Conservation (phyloP, 2,329 filamentous ascomycete genomes). For the Trichoderma endophyticum region DNA sequence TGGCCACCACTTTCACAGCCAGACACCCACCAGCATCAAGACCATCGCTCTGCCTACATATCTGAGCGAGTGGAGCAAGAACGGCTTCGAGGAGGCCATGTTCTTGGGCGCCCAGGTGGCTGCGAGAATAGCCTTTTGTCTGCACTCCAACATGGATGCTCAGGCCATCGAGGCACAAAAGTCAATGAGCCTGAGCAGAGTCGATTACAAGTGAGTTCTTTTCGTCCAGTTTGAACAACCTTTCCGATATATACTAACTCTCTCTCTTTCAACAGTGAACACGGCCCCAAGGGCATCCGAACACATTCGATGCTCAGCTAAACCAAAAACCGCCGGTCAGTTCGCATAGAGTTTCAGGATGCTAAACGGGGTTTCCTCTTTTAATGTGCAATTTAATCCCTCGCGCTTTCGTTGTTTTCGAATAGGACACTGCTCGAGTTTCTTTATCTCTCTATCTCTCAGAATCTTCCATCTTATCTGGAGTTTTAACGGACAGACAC, state of each 20-base stretch:
- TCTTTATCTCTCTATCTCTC: not conserved
- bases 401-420: not conserved
- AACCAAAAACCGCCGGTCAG: not conserved
- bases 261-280: slow-evolving; percentile 39
- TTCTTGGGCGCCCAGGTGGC: slow-evolving; percentile 88
- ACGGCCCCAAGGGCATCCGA: slow-evolving; percentile 53
- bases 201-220: slow-evolving; percentile 59
- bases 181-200: slow-evolving; percentile 54
- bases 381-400: not conserved
- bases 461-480: slow-evolving; percentile 8
- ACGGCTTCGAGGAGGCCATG: slow-evolving; percentile 72
- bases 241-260: not conserved
- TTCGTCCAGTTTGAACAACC: not conserved
- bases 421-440: not conserved
- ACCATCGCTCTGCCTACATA: slow-evolving; percentile 75
- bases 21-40: slow-evolving; percentile 83
- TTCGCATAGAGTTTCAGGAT: not conserved
- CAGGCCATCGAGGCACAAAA: slow-evolving; percentile 51
- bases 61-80: slow-evolving; percentile 86
- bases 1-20: slow-evolving; percentile 56
- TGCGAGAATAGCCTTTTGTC: slow-evolving; percentile 58
- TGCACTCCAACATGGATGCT: slow-evolving; percentile 54
- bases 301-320: slow-evolving; percentile 52
- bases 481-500: slow-evolving; percentile 16
- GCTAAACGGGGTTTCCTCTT: not conserved